A percentile compares a stretch with the other conserved stretches of the same genome.
Conservation (phyloP, 139 green algal genomes). For the Chlamydomonas incerta region DNA sequence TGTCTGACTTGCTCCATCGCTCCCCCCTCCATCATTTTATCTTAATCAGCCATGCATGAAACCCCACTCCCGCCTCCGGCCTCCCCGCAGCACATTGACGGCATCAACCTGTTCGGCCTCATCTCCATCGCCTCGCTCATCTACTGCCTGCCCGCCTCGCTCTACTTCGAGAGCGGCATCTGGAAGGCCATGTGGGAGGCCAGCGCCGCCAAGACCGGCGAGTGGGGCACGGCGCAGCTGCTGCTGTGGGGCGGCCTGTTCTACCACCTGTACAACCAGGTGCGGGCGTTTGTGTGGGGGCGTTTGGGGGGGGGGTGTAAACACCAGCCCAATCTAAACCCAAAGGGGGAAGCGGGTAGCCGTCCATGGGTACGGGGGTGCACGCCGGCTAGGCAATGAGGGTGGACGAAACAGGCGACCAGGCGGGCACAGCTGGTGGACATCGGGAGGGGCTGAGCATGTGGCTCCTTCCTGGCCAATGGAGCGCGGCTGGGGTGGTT, state of each 20-base stretch:
- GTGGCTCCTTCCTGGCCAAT: too few relatives aligned
- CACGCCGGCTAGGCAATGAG: too few relatives aligned
- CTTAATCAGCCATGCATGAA: neutral
- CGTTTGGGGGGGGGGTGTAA: too few relatives aligned
- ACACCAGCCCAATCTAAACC: too few relatives aligned
- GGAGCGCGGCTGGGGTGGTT: too few relatives aligned
- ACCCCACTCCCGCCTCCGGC: neutral
- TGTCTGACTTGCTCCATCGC: too few relatives aligned
- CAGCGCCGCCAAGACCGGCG: conserved; percentile 64
- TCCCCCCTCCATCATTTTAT: neutral
- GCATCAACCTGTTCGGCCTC: conserved; percentile 94
- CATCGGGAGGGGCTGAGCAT: too few relatives aligned
- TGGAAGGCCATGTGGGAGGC: conserved; percentile 58
- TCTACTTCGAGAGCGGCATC: conserved; percentile 68
- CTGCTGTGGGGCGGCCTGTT: conserved; percentile 82
- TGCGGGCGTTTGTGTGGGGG: too few relatives aligned
- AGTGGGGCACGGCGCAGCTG: conserved; percentile 53
- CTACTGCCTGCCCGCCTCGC: conserved; percentile 79
- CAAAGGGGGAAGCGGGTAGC: neutral
- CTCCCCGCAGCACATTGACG: conserved; percentile 80
- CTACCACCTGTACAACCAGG: conserved; percentile 95
- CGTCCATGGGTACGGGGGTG: too few relatives aligned
- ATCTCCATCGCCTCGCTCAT: conserved; percentile 87
- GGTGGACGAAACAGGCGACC: too few relatives aligned
- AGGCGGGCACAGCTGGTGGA: too few relatives aligned